Percentiles rank a stretch among this genome's conserved stretches.
Conservation (phyloP, 2,329 filamentous ascomycete genomes). For the Penicillium sp. region DNA sequence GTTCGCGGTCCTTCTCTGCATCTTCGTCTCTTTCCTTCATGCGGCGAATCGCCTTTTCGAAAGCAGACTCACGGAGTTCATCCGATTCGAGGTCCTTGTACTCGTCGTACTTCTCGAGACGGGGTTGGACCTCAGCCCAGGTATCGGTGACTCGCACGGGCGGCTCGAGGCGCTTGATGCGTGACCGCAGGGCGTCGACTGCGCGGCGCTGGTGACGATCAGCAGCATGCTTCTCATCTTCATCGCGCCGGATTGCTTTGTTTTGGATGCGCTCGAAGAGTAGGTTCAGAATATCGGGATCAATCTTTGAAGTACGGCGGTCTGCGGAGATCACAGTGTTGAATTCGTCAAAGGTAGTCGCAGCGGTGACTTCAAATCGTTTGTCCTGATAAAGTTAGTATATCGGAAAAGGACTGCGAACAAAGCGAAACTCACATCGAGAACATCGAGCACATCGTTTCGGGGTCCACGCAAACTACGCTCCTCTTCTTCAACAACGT, state of each 20-base stretch:
- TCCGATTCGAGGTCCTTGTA: conserved; percentile 82
- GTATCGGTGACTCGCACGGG: conserved; percentile 75
- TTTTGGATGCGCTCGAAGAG: conserved; percentile 88
- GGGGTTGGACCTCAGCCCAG: conserved; percentile 82
- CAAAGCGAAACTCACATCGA: conserved; percentile 67
- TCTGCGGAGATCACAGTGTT: conserved; percentile 78
- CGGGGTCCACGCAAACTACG: conserved; percentile 76
- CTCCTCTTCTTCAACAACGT: conserved; percentile 91
- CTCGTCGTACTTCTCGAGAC: conserved; percentile 78
- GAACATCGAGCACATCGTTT: conserved; percentile 82
- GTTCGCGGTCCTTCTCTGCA: conserved; percentile 61
- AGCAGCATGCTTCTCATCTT: conserved; percentile 78
- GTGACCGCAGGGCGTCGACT: conserved; percentile 79
- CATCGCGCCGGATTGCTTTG: conserved; percentile 77
- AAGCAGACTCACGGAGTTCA: conserved; percentile 77
- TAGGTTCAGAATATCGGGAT: conserved; percentile 73
- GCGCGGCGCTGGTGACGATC: conserved; percentile 85
- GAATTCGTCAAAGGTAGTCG: conserved; percentile 89
- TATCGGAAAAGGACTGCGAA: background rate
- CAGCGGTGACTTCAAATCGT: conserved; percentile 84
- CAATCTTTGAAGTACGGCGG: conserved; percentile 83
- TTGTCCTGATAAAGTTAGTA: conserved; percentile 67
- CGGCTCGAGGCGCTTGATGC: conserved; percentile 87
- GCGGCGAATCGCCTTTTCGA: conserved; percentile 88
- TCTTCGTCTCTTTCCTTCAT: conserved; percentile 91